phyloP scores from a whole-genome alignment of 2,329 filamentous ascomycete genomes.

The Colletotrichum sublineola region DNA sequence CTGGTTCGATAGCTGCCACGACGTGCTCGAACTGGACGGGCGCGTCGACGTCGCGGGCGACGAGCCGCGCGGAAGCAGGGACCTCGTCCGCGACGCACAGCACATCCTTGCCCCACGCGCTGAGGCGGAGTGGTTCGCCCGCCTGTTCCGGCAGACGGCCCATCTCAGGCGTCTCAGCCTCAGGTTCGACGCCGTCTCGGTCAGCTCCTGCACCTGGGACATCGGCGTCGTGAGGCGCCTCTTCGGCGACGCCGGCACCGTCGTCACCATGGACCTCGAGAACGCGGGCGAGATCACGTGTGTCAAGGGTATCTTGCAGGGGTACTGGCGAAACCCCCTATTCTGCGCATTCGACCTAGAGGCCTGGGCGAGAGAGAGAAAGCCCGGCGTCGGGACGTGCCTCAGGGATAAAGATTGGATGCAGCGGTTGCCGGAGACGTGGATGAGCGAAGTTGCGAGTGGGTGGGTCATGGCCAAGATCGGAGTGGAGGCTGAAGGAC shows the following conservation, averaged over 20 bases:
- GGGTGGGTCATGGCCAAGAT: constrained; percentile 24
- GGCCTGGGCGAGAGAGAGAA: constrained; percentile 22
- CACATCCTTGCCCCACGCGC: constrained; percentile 26
- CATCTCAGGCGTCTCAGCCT: constrained; percentile 7
- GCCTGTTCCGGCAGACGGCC: constrained; percentile 5
- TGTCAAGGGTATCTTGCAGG: constrained; percentile 12
- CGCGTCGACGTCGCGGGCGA: constrained; percentile 24
- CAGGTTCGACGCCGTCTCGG: constrained; percentile 22
- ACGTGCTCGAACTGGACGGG: constrained; percentile 35
- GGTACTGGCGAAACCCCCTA: constrained; percentile 28
- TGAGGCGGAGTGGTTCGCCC: constrained; percentile 31
- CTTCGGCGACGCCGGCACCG: constrained; percentile 14
- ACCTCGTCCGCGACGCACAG: constrained; percentile 4
- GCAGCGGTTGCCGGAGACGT: constrained; percentile 9
- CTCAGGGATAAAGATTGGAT: constrained; percentile 29
- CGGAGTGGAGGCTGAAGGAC: background rate
- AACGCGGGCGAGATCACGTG: constrained; percentile 25
- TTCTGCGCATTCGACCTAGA: constrained; percentile 37
- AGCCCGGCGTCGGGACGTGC: background rate
- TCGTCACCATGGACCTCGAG: constrained; percentile 27
- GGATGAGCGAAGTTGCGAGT: constrained; percentile 36
- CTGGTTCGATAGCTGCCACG: constrained; percentile 31
- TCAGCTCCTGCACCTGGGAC: constrained; percentile 24
- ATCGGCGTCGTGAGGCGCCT: background rate
- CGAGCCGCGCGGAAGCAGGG: constrained; percentile 6